Evolutionary conservation across 495 filamentous ascomycete genomes (phyloP), one percentile per base, ranked within the genome.

Genomic region (Aspergillus nidulans): DNA sequence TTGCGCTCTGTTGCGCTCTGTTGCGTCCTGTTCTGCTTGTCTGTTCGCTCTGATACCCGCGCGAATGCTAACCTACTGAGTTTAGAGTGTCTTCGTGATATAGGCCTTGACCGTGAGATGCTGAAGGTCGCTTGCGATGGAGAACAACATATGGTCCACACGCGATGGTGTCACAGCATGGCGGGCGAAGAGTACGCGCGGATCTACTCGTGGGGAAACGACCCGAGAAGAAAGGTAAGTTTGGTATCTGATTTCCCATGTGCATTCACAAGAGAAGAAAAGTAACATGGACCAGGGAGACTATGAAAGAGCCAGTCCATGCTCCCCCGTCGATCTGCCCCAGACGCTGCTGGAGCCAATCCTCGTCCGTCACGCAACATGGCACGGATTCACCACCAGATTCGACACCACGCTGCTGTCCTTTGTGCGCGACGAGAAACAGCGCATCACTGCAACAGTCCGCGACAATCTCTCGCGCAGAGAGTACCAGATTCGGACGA

Each of bases 41-140:
- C n/a, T n/a, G n/a, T 15, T 5, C 36, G 7, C 3, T 15, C n/a
- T 39, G 36, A 9, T 16, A 18, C 4, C n/a, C n/a, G n/a, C n/a
- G n/a, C n/a, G n/a, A n/a, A n/a, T n/a, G n/a, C n/a, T n/a, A n/a
- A n/a, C n/a, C n/a, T n/a, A n/a, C n/a, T n/a, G n/a, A n/a, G n/a
- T 15, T 10, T 44, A 73, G 80, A 84, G 63, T 81, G 77, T 63
- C 67, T 84, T 7, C 76, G 81, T 18, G 80, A 84, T 52, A 78
- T 84, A 44, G 79, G 80, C 4, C 65, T 82, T 0, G 77, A 81
- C 16, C 53, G 70, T n/a, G 76, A 76, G 50, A 67, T 69, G 32
- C 42, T 67, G 3, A 58, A 63, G 20, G 55, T 72, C 23, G 72
- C 74, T 13, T 71, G 70, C 10, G 12, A 41, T 16, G 66, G 72